A percentile compares a stretch with the other conserved stretches of the same genome.
phyloP scores from a whole-genome alignment of 495 filamentous ascomycete species.

The Trichoderma parareesei region DNA sequence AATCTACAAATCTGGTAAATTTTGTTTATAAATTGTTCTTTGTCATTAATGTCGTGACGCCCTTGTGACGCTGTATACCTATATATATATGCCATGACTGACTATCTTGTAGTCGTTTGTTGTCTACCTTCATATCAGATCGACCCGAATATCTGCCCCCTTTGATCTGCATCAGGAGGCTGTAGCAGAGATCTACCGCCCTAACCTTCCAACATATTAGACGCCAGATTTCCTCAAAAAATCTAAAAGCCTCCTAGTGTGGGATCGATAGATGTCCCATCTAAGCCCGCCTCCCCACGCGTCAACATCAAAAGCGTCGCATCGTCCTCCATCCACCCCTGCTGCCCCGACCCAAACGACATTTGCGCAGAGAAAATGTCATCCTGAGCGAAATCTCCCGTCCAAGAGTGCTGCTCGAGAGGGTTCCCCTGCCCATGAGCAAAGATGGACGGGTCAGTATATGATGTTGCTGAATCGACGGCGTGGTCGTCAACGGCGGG shows the following conservation, averaged over 20 bases:
- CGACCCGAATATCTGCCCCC: neutral
- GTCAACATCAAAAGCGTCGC: neutral
- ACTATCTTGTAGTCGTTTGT: neutral
- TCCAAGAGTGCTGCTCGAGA: neutral
- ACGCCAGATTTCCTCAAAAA: neutral
- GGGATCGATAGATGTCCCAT: constrained; percentile 8
- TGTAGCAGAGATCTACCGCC: neutral
- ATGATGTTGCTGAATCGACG: neutral
- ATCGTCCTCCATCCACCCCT: constrained; percentile 7
- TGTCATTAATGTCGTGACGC: constrained; percentile 1
- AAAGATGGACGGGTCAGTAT: neutral
- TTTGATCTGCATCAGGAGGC: no score
- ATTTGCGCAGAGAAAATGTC: constrained; percentile 17
- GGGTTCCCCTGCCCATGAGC: neutral
- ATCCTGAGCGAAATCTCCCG: neutral
- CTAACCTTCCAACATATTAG: neutral
- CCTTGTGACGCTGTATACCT: neutral
- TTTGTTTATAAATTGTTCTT: neutral
- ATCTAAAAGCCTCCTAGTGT: neutral
- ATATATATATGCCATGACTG: neutral
- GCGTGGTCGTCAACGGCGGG: neutral
- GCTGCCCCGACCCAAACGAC: neutral
- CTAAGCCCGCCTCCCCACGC: neutral
- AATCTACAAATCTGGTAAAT: neutral
- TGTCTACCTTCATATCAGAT: neutral